Evolutionary conservation across 1,139 yeast genomes (phyloP), one percentile per base, ranked within the genome.

Genomic region (Petasospora fabianii): DNA sequence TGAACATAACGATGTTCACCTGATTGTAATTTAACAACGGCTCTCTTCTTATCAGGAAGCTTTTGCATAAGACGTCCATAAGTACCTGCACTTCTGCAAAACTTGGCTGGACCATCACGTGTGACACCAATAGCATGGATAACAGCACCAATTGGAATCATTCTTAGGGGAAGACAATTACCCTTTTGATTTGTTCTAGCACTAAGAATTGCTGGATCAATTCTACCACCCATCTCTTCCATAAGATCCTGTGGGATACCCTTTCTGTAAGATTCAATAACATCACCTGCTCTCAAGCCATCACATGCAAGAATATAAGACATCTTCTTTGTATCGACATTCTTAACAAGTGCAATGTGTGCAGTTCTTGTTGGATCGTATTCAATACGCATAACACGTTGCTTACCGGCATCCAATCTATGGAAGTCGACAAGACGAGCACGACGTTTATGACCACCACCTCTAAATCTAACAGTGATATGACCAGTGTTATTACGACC

Each of bases 331-430:
- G 92, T 73, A 27, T 66, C 73, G 41, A 70, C 64, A 60, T 84
- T 82, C 60, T 81, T 74, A 34, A 94, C 57, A 46, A 92, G 68
- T 1, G 99, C 99, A 61, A 92, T 84, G 64, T 92, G 99, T 6
- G 94, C 86, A 6, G 95, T 77, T 69, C 99, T 77, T 57, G 86
- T 86, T 33, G 99, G 99, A 64, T 92, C 99, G 59, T 88, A 87
- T 64, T 92, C 99, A 44, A 92, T 86, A 58, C 99, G 73, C 43
- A 81, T 68, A 17, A 92, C 97, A 17, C 77, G 73, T 53, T 87
- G 95, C 39, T 73, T 74, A 18, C 97, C 98, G 2, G 79, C 64
- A 3, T 61, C 73, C 33, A 62, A 58, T 56, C 99, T 75, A 54
- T 71, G 70, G 57, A 82, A 81, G 62, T 92, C 99, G 21, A 92